Evolutionary conservation across 2,329 filamentous ascomycete genomes (phyloP), one percentile per base, ranked within the genome.

Genomic region (Colletotrichum somersetense): DNA sequence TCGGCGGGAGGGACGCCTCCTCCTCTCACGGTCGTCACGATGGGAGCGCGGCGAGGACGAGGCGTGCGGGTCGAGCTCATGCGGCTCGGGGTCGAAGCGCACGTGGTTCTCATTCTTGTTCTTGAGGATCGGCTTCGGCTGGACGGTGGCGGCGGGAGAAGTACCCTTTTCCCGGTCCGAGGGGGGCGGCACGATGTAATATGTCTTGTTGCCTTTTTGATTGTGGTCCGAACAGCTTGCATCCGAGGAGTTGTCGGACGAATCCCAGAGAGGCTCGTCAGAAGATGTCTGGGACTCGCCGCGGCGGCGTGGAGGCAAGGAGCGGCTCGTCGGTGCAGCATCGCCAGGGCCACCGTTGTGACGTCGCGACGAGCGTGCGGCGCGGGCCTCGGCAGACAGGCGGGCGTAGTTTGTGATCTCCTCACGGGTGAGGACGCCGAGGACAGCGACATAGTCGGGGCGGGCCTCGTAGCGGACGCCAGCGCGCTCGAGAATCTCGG

Each of bases 121-220:
- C 81, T 90, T 90, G 23, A 90, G 81, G n/a, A 90, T 90, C 6
- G 88, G 85, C 75, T 89, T 90, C 1, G 88, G 89, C 68, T 76
- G 79, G 0, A 82, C 80, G 2, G 80, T 83, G 4, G 81, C 76
- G 0, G 82, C 79, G 1, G 82, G 80, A 1, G 78, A 79, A 7
- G 77, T 74, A 23, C 74, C 67, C 68, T 77, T 79, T 48, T 72
- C 69, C 66, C 75, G 75, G 53, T 75, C 75, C 1, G 74, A 75
- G 1, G 80, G 82, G 10, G 79, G 77, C 8, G 78, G 80, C 5
- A 85, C 84, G 62, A 86, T 84, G 71, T 82, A 84, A 65, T 85
- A 83, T 0, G 75, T 66, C 61, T 78, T 80, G 8, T 77, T 77
- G 1, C 78, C 77, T 66, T 80, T 81, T 5, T 77, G 78, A 67